These are phyloP conservation scores for Cornus florida DNA, from an alignment of 148 eudicot species.

Conservation along the genomic window DNA sequence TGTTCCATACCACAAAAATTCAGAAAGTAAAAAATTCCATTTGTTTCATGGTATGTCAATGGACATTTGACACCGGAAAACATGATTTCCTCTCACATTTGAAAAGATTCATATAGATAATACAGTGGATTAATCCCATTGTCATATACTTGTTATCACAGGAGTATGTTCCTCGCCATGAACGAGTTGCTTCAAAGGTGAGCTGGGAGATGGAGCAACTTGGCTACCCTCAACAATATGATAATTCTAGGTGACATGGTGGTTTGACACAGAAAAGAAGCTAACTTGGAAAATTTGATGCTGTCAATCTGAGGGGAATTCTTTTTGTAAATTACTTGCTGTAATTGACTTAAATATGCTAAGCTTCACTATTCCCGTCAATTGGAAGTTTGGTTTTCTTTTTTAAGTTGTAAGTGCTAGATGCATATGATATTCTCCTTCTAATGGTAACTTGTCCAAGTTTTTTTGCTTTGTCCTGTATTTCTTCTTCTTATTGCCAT, in stretches of 20 bases:
- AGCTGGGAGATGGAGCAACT: constrained; percentile 91
- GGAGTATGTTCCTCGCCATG: constrained; percentile 89
- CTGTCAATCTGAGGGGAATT: constrained; percentile 43
- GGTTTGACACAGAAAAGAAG: constrained; percentile 22
- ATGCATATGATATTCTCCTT: constrained; percentile 7
- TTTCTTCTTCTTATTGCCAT: not conserved
- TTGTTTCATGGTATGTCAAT: not conserved
- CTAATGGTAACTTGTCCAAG: constrained; percentile 8
- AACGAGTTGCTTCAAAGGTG: constrained; percentile 77
- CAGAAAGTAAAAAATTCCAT: not conserved
- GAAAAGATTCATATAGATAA: not conserved
- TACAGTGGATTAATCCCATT: not conserved
- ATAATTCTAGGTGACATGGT: constrained; percentile 51
- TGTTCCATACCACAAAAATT: too few relatives aligned
- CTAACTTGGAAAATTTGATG: constrained; percentile 33
- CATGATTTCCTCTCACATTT: not conserved
- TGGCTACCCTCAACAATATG: constrained; percentile 48
- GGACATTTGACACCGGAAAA: not conserved
- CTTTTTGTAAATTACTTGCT: constrained; percentile 14
- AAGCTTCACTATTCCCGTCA: too few relatives aligned
- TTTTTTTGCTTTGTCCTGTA: not conserved
- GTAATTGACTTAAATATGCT: too few relatives aligned
- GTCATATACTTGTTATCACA: constrained; percentile 8
- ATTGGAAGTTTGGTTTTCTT: too few relatives aligned
- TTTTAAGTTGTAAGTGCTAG: constrained; percentile 6